Evolutionary conservation across 495 filamentous ascomycete species (phyloP).

Genomic region (Penicillium steckii): DNA sequence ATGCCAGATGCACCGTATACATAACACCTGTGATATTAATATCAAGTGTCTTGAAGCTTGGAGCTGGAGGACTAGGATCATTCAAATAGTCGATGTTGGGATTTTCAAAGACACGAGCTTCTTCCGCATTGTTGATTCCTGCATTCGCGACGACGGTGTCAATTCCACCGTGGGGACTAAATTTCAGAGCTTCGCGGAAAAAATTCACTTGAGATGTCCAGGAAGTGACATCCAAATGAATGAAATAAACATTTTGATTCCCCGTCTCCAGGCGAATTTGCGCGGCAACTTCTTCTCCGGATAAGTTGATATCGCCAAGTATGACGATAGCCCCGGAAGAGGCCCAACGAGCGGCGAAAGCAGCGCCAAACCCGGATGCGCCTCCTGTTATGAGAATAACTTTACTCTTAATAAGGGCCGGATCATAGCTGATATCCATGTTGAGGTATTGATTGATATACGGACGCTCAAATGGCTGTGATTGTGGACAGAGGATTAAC

Average conservation of each 20-base stretch:
- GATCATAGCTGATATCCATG: constrained; percentile 8
- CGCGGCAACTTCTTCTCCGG: constrained; percentile 9
- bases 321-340: constrained; percentile 10
- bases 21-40: constrained; percentile 11
- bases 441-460: background rate
- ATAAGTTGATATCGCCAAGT: constrained; percentile 9
- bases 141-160: constrained; percentile 13
- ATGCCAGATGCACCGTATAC: constrained; percentile 12
- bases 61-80: constrained; percentile 9
- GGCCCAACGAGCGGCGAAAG: constrained; percentile 9
- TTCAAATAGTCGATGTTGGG: constrained; percentile 10
- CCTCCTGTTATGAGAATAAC: constrained; percentile 11
- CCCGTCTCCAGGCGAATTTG: constrained; percentile 8
- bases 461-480: background rate
- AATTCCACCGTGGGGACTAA: constrained; percentile 11
- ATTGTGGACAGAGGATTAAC: background rate
- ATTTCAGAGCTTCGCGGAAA: constrained; percentile 5
- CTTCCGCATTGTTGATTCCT: constrained; percentile 7
- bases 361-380: constrained; percentile 7
- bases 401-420: constrained; percentile 2
- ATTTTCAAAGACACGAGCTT: constrained; percentile 6
- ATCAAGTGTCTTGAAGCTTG: constrained; percentile 12
- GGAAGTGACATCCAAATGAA: constrained; percentile 13
- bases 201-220: constrained; percentile 13
- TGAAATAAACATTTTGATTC: constrained; percentile 12